phyloP scores from a whole-genome alignment of 257 asterid species.

The Apocynum venetum region DNA sequence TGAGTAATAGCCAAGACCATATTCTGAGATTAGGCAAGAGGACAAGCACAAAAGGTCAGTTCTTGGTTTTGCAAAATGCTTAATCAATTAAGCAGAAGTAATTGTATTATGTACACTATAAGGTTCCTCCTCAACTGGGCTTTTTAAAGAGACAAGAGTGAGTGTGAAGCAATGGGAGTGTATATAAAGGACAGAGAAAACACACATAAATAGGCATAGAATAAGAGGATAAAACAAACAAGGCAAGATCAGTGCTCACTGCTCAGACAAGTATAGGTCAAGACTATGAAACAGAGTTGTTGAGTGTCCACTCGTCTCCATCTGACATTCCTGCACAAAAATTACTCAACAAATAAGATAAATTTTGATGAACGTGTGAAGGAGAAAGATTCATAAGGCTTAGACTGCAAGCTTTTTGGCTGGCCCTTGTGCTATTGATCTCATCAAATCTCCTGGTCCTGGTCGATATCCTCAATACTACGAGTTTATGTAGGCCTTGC shows the following conservation, averaged over 20 bases:
- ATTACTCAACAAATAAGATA: constrained; percentile 10
- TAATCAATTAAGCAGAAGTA: constrained; percentile 33
- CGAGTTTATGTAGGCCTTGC: constrained; percentile 1
- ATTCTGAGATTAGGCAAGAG: constrained; percentile 42
- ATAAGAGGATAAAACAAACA: constrained; percentile 15
- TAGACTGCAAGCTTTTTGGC: constrained; percentile 5
- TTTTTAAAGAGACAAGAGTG: constrained; percentile 44
- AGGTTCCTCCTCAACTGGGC: constrained; percentile 30
- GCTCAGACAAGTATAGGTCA: constrained; percentile 20
- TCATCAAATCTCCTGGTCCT: constrained; percentile 9
- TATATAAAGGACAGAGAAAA: constrained; percentile 20
- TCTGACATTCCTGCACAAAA: constrained; percentile 35
- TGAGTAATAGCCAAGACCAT: constrained; percentile 26
- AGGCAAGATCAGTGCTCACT: constrained; percentile 24
- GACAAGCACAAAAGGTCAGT: constrained; percentile 52
- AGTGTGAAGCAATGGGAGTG: constrained; percentile 42
- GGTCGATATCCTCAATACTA: constrained; percentile 2
- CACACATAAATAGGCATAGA: constrained; percentile 27
- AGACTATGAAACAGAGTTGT: constrained; percentile 15
- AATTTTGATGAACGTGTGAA: constrained; percentile 17
- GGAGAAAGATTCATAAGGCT: constrained; percentile 8
- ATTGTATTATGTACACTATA: constrained; percentile 1
- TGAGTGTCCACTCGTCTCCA: constrained; percentile 37
- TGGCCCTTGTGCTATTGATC: constrained; percentile 15
- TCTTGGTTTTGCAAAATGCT: constrained; percentile 48